These are phyloP conservation scores for Halophytophthora polymorphica DNA, from an alignment of 352 stramenopile genomes.

Conservation along the genomic window DNA sequence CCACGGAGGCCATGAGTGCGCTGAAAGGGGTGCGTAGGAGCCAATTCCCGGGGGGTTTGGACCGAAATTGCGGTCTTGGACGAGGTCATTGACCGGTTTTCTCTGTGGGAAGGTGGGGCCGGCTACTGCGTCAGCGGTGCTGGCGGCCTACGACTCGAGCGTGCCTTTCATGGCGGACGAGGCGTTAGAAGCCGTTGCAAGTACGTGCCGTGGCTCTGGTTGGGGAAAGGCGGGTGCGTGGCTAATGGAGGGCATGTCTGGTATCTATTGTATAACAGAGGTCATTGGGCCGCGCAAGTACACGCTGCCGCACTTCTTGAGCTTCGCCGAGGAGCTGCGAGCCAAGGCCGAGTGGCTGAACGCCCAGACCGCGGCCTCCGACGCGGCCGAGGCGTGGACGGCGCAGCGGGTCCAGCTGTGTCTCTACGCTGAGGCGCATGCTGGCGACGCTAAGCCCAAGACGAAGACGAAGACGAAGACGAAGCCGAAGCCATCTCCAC, in stretches of 20 bases:
- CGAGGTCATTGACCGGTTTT: background rate
- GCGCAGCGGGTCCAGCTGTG: conserved; percentile 47
- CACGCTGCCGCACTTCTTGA: conserved; percentile 69
- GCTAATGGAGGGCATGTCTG: conserved; percentile 2
- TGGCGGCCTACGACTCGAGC: conserved; percentile 61
- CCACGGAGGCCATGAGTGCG: conserved; percentile 45
- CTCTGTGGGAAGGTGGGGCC: conserved; percentile 53
- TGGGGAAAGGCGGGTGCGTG: background rate
- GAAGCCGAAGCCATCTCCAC: conserved; percentile 10
- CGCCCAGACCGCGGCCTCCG: conserved; percentile 23
- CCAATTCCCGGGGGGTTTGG: background rate
- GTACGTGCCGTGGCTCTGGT: conserved; percentile 27
- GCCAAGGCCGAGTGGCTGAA: conserved; percentile 59
- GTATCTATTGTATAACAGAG: conserved; percentile 20
- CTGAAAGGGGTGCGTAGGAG: conserved; percentile 63
- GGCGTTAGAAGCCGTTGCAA: conserved; percentile 63
- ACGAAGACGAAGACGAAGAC: no score
- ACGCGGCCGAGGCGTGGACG: conserved; percentile 33
- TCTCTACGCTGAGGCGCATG: conserved; percentile 29
- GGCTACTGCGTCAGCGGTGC: conserved; percentile 66
- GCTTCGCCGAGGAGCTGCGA: conserved; percentile 49
- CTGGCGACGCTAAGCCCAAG: no score
- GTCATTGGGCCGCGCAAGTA: conserved; percentile 77
- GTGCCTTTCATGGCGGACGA: conserved; percentile 83
- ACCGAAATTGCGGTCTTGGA: conserved; percentile 3